phyloP scores from a whole-genome alignment of 768 basidiomycete species.

The Clitopilus passeckerianus region DNA sequence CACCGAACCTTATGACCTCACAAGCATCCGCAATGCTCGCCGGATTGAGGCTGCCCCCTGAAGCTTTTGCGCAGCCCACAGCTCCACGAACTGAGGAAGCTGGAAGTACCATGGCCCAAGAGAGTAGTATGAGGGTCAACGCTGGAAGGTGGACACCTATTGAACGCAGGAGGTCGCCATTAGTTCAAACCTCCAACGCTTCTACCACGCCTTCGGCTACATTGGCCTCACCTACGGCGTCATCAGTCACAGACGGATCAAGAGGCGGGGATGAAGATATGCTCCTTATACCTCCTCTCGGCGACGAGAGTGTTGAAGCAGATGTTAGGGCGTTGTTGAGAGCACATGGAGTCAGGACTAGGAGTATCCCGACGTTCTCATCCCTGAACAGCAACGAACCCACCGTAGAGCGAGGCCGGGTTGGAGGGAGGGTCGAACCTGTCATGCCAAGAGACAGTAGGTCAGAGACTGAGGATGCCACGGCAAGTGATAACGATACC shows the following conservation, averaged over 20 bases:
- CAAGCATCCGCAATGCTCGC: neutral
- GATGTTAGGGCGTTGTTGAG: conserved; percentile 53
- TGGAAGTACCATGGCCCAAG: neutral
- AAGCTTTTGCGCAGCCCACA: neutral
- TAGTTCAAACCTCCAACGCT: neutral
- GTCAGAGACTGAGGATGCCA: conserved; percentile 9
- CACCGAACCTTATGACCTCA: neutral
- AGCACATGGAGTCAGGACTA: conserved; percentile 39
- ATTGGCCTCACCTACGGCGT: neutral
- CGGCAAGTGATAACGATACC: conserved; percentile 13
- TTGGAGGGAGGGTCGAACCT: conserved; percentile 21
- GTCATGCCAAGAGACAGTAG: neutral
- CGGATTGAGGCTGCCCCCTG: neutral
- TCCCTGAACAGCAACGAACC: neutral
- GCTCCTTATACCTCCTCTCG: conserved; percentile 51
- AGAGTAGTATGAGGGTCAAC: neutral
- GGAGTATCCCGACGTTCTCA: conserved; percentile 9
- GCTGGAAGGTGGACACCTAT: neutral
- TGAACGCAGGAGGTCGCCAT: neutral
- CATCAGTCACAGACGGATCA: conserved; percentile 17
- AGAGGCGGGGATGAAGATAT: conserved; percentile 31
- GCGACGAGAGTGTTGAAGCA: conserved; percentile 49
- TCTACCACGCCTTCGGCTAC: neutral
- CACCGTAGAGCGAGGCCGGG: conserved; percentile 8
- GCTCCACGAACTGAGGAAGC: neutral